Evolutionary conservation across 1,139 yeast species (phyloP).

Genomic region (Debaryomyces sp.): DNA sequence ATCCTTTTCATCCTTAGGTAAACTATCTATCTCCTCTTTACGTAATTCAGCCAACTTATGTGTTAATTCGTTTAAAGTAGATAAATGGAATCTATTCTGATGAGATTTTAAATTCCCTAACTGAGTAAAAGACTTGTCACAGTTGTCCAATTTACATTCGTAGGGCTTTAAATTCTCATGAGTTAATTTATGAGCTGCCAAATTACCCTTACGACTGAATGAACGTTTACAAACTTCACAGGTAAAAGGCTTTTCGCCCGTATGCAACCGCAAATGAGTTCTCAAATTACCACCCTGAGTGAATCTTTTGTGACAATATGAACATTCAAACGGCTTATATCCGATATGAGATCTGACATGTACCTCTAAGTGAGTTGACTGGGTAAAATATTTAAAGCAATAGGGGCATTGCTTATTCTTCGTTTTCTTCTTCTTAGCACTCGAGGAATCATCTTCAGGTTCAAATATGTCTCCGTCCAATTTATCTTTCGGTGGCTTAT

Average conservation of each 20-base stretch:
- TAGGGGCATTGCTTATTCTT: conserved; percentile 70
- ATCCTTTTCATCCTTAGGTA: conserved; percentile 67
- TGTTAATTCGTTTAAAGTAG: conserved; percentile 67
- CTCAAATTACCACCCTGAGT: conserved; percentile 92
- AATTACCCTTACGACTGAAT: conserved; percentile 87
- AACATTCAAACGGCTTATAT: conserved; percentile 77
- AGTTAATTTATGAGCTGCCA: conserved; percentile 82
- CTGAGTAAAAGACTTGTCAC: conserved; percentile 87
- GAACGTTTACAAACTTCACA: conserved; percentile 74
- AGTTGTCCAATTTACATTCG: conserved; percentile 76
- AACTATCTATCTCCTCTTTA: conserved; percentile 46
- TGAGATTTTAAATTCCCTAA: conserved; percentile 92
- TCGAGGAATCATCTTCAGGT: conserved; percentile 20
- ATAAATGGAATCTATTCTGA: conserved; percentile 84
- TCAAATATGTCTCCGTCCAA: conserved; percentile 12
- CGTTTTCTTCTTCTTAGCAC: conserved; percentile 32
- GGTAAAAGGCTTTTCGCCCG: conserved; percentile 87
- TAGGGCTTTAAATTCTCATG: conserved; percentile 81
- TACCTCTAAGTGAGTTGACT: conserved; percentile 76
- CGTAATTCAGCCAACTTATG: conserved; percentile 60
- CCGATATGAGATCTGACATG: conserved; percentile 81
- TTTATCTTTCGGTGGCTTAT: conserved; percentile 53
- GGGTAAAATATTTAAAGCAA: conserved; percentile 71
- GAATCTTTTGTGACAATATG: conserved; percentile 76
- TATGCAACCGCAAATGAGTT: conserved; percentile 84